These are phyloP conservation scores for Leptomonas pyrrhocoris DNA, from an alignment of 208 protist genomes.

Conservation along the genomic window DNA sequence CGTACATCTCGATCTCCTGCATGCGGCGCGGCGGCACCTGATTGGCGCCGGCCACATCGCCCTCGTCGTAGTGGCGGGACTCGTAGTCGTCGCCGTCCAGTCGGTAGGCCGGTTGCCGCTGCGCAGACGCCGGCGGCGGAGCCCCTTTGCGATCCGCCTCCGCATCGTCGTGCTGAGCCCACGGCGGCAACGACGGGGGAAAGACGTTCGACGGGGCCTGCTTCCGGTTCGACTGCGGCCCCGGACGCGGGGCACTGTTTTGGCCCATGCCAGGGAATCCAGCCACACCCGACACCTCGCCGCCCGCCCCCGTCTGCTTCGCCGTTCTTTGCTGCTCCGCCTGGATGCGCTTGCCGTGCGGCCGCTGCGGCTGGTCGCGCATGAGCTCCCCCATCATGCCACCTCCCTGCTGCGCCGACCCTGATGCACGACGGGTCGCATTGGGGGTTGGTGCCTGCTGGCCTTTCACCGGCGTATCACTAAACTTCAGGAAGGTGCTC, in stretches of 20 bases:
- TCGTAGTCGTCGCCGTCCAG: conserved; percentile 29
- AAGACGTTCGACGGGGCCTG: conserved; percentile 38
- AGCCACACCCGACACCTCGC: conserved; percentile 25
- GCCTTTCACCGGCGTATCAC: conserved; percentile 25
- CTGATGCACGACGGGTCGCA: not conserved
- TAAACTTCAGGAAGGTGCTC: conserved; percentile 78
- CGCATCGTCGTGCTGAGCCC: conserved; percentile 5
- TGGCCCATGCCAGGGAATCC: conserved; percentile 57
- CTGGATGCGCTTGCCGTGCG: conserved; percentile 18
- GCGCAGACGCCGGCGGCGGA: not conserved
- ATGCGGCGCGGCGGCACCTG: conserved; percentile 6
- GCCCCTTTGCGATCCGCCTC: not conserved
- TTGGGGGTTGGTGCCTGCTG: conserved; percentile 3
- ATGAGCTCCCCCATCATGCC: conserved; percentile 40
- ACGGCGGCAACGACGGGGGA: conserved; percentile 10
- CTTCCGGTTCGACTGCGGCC: conserved; percentile 33
- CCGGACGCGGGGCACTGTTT: conserved; percentile 13
- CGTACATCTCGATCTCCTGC: conserved; percentile 31
- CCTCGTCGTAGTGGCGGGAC: conserved; percentile 1
- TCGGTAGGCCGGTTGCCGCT: conserved; percentile 3
- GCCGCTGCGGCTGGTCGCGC: conserved; percentile 24
- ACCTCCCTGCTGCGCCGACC: conserved; percentile 1
- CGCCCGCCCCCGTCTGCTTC: not conserved
- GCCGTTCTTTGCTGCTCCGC: not conserved
- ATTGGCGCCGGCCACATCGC: not conserved